A percentile compares a stretch with the other conserved stretches of the same genome.
Conservation (phyloP, 306 rosid genomes). For the Inga oerstediana region DNA sequence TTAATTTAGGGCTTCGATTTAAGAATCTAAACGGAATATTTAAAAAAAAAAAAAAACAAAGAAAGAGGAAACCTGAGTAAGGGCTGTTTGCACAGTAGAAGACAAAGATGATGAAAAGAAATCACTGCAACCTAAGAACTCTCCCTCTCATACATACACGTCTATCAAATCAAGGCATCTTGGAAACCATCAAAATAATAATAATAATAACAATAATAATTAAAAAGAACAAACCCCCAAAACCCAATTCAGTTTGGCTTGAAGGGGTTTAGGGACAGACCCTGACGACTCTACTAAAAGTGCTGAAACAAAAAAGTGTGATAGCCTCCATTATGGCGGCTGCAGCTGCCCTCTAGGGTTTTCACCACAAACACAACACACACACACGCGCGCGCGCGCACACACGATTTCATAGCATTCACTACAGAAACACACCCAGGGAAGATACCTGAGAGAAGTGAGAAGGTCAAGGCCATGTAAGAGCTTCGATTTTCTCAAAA, state of each 20-base stretch:
- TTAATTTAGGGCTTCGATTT: constrained; percentile 33
- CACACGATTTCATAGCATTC: background rate
- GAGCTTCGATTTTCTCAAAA: constrained; percentile 53
- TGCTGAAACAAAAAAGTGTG: constrained; percentile 27
- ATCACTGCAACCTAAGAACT: constrained; percentile 43
- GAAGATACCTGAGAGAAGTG: constrained; percentile 29
- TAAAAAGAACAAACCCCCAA: background rate
- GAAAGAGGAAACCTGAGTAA: background rate
- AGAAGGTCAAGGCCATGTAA: background rate
- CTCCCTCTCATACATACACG: background rate
- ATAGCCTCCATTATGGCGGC: constrained; percentile 69
- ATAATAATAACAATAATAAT: background rate
- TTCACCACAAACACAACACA: constrained; percentile 24
- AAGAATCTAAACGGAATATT: constrained; percentile 33
- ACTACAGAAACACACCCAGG: constrained; percentile 1
- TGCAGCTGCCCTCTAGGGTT: constrained; percentile 58
- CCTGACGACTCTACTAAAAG: constrained; percentile 42
- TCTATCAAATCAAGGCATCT: constrained; percentile 47
- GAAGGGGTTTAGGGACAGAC: constrained; percentile 34
- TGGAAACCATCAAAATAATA: background rate
- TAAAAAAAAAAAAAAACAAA: background rate
- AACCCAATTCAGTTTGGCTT: constrained; percentile 13
- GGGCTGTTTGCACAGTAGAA: constrained; percentile 35
- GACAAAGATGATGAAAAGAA: constrained; percentile 54
- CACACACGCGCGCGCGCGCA: background rate